Evolutionary conservation across 495 filamentous ascomycete genomes (phyloP).

Genomic region (Aeminium ludgeri): DNA sequence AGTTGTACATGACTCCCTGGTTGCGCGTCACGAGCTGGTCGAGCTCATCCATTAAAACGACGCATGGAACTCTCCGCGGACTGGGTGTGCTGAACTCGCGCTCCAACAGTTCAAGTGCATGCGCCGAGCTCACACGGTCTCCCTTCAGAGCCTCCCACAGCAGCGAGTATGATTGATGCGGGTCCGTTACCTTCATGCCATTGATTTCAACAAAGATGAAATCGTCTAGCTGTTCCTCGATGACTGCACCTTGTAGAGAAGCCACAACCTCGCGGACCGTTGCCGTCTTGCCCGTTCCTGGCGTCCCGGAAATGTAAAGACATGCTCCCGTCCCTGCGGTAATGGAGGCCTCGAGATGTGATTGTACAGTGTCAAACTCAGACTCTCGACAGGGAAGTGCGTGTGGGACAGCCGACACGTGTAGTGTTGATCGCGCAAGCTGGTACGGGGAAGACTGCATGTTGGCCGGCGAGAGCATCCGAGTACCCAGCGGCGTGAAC

Average conservation of each 20-base stretch:
- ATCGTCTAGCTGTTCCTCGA: conserved; percentile 85
- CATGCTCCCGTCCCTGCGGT: conserved; percentile 83
- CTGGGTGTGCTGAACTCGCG: conserved; percentile 80
- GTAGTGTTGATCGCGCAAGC: conserved; percentile 70
- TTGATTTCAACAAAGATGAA: conserved; percentile 99
- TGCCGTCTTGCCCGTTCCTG: conserved; percentile 96
- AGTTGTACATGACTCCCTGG: conserved; percentile 99
- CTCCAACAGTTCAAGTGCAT: conserved; percentile 81
- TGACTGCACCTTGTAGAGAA: conserved; percentile 69
- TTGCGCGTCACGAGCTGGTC: conserved; percentile 96
- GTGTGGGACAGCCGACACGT: conserved; percentile 81
- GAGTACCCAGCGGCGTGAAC: conserved; percentile 84
- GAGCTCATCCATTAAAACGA: conserved; percentile 97
- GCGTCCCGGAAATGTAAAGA: conserved; percentile 98
- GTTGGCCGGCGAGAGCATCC: conserved; percentile 60
- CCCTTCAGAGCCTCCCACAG: conserved; percentile 94
- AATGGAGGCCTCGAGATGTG: conserved; percentile 86
- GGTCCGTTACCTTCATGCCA: conserved; percentile 98
- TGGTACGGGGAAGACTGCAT: conserved; percentile 79
- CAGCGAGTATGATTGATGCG: conserved; percentile 86
- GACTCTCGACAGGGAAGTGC: conserved; percentile 80
- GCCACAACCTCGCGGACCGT: conserved; percentile 91
- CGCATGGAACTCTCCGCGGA: conserved; percentile 81
- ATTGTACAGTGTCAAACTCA: conserved; percentile 84
- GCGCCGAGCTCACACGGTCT: conserved; percentile 78